Evolutionary conservation across 805 yeast species (phyloP), one percentile per base, ranked within the genome.

Genomic region (Tetrapisispora fleetii): DNA sequence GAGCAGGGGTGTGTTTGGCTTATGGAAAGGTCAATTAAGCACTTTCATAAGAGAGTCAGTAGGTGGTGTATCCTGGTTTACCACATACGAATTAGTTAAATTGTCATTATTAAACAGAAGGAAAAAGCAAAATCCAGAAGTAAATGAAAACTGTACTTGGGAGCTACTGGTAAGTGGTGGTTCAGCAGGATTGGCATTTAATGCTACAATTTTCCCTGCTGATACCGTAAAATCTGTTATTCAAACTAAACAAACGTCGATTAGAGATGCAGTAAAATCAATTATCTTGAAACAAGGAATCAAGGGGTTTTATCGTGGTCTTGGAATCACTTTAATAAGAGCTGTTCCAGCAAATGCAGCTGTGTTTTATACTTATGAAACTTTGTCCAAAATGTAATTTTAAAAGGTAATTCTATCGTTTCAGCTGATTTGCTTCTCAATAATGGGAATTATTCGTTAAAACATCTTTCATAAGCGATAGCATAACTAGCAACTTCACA

Each of bases 11-110:
- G 7, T 86, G 0, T 40, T 55, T 10, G 96, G 96, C 0, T 72
- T 90, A 51, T 90, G 96, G 95, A 78, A 78, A 53, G 98, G 98
- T 1, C 89, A 89, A 55, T 70, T 80, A 0, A 81, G 93, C 19
- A 90, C 98, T 0, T 67, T 87, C 43, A 53, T 85, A 2, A 75
- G 97, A 57, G 98, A 90, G 62, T 75, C 86, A 37, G 83, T 89
- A 28, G 97, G 97, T 8, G 85, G 96, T 1, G 86, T 95, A 4
- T 81, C 91, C 1, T 90, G 97, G 97, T 90, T 90, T 68, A 91
- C 95, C 0, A 78, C 93, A 17, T 89, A 89, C 63, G 96, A 89
- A 61, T 67, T 74, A 41, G 68, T 78, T 53, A 71, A 72, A 50
- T 52, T 52, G n/a, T 41, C 47, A 19, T 57, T 69, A 54, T 60